Percentiles rank a stretch among this genome's conserved stretches.
phyloP scores from a whole-genome alignment of 306 rosid species.

The Psophocarpus tetragonolobus region DNA sequence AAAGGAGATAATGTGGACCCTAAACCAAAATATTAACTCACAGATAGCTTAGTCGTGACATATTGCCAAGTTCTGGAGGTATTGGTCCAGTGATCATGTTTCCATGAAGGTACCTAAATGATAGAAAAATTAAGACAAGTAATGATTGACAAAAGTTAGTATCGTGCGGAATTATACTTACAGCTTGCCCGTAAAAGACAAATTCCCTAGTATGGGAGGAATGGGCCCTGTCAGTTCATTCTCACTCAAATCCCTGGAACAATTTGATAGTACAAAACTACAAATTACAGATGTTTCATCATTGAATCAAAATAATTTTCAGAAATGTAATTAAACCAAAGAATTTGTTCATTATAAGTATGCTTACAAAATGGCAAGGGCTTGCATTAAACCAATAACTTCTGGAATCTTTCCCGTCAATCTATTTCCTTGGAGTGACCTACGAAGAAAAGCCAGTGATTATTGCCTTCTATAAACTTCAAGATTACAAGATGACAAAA shows the following conservation, averaged over 20 bases:
- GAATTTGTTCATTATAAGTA: not conserved
- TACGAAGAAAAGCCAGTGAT: not conserved
- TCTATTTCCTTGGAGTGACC: slow-evolving; percentile 23
- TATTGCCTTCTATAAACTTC: not conserved
- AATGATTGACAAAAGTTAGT: not conserved
- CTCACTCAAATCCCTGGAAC: slow-evolving; percentile 19
- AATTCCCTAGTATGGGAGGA: slow-evolving; percentile 9
- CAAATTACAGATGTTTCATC: not conserved
- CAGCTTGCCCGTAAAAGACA: slow-evolving; percentile 19
- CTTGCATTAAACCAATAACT: slow-evolving; percentile 23
- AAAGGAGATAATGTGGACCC: not conserved
- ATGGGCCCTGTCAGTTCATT: not conserved
- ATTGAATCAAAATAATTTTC: not conserved
- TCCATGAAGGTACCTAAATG: slow-evolving; percentile 24
- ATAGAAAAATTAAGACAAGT: not conserved
- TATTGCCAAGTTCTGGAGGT: slow-evolving; percentile 17
- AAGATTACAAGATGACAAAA: not conserved
- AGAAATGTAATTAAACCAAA: not conserved
- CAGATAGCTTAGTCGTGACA: slow-evolving; percentile 16
- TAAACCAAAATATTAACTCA: not conserved
- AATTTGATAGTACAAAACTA: not conserved
- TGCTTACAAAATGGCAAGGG: slow-evolving; percentile 20
- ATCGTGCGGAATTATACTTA: not conserved
- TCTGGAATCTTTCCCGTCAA: slow-evolving; percentile 2
- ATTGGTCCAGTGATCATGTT: slow-evolving; percentile 11